Evolutionary conservation across 352 stramenopile genomes (phyloP).

Genomic region (Elongisporangium undulatum): DNA sequence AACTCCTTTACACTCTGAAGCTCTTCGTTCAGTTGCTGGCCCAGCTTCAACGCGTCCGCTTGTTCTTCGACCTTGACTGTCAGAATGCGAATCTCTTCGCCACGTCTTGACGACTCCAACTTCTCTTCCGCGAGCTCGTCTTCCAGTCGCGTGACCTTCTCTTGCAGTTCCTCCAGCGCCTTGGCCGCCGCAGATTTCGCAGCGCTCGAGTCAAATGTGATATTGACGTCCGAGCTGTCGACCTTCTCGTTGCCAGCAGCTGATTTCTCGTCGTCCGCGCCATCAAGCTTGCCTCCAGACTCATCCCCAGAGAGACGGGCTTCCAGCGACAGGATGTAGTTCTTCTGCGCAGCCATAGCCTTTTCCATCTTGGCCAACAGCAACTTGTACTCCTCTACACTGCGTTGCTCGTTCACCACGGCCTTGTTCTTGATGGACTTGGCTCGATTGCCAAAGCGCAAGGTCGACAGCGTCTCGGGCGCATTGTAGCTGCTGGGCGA

Average conservation of each 20-base stretch:
- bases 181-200: slow-evolving; percentile 40
- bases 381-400: slow-evolving; percentile 88
- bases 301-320: slow-evolving; percentile 35
- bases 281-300: slow-evolving; percentile 1
- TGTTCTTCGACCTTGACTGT: slow-evolving; percentile 65
- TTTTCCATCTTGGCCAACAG: slow-evolving; percentile 82
- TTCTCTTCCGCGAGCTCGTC: slow-evolving; percentile 81
- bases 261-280: slow-evolving; percentile 1
- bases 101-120: slow-evolving; percentile 64
- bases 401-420: slow-evolving; percentile 90
- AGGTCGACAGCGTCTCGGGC: slow-evolving; percentile 89
- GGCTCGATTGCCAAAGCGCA: slow-evolving; percentile 89
- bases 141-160: slow-evolving; percentile 63
- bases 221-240: slow-evolving; percentile 13
- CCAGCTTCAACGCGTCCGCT: slow-evolving; percentile 44
- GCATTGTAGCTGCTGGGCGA: slow-evolving; percentile 89
- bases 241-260: slow-evolving; percentile 8
- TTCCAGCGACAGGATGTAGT: slow-evolving; percentile 81
- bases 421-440: slow-evolving; percentile 96
- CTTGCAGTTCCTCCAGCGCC: slow-evolving; percentile 67
- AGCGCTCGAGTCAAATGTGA: slow-evolving; percentile 14
- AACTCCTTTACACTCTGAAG: slow-evolving; percentile 66
- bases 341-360: slow-evolving; percentile 72
- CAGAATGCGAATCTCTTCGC: slow-evolving; percentile 71
- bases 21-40: slow-evolving; percentile 55